Conservation (phyloP, 2,329 filamentous ascomycete genomes). For the Colletotrichum caudatum region DNA sequence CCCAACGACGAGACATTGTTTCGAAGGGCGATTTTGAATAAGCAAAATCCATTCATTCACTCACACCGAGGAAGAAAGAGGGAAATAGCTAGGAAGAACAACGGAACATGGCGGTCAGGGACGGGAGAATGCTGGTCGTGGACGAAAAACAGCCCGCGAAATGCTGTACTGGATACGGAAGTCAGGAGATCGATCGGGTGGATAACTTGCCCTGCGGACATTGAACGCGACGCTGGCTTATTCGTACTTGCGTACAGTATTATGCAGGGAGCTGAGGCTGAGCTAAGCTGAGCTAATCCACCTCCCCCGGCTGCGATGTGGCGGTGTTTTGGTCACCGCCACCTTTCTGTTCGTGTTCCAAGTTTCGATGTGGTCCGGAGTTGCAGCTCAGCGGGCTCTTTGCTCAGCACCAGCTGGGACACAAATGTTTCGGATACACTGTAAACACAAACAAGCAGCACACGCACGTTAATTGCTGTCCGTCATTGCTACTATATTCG, state of each 20-base stretch:
- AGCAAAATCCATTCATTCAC: constrained; percentile 41
- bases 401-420: constrained; percentile 9
- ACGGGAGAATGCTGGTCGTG: constrained; percentile 31
- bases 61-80: constrained; percentile 23
- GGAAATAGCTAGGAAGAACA: constrained; percentile 19
- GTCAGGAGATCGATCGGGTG: constrained; percentile 23
- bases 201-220: constrained; percentile 2
- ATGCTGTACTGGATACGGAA: constrained; percentile 21
- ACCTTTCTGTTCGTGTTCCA: constrained; percentile 1
- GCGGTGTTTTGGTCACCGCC: constrained; percentile 14
- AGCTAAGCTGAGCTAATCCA: constrained; percentile 11
- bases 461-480: no score
- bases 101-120: constrained; percentile 35
- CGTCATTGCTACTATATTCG: not conserved
- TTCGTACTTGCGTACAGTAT: not conserved
- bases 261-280: constrained; percentile 25
- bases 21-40: constrained; percentile 47
- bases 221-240: constrained; percentile 5
- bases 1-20: constrained; percentile 72
- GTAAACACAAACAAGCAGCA: not conserved
- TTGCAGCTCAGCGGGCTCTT: not conserved
- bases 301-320: not conserved
- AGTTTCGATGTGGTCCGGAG: not conserved
- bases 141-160: constrained; percentile 28
- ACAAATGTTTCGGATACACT: not conserved